Conservation (phyloP, 2,329 filamentous ascomycete species). For the Diplodia corticola region DNA sequence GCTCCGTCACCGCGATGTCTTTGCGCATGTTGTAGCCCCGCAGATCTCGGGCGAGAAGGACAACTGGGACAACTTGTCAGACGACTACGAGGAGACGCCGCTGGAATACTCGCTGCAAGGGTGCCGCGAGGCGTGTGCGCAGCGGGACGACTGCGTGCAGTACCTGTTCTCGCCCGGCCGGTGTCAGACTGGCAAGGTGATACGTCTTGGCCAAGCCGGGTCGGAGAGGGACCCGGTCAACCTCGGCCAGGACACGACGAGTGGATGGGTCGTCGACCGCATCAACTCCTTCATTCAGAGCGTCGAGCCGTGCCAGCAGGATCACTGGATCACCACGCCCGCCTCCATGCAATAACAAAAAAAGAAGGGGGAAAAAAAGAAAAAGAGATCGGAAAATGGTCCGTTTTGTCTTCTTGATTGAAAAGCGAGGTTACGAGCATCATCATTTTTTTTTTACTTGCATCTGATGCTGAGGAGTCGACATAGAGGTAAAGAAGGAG, state of each 20-base stretch:
- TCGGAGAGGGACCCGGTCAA: conserved; percentile 26
- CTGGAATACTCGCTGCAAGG: conserved; percentile 37
- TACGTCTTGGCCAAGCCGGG: conserved; percentile 36
- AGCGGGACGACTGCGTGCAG: conserved; percentile 36
- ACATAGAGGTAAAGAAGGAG: conserved; percentile 13
- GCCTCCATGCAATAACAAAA: background rate
- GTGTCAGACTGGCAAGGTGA: conserved; percentile 34
- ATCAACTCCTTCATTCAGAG: conserved; percentile 36
- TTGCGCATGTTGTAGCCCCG: conserved; percentile 36
- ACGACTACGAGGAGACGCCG: conserved; percentile 27
- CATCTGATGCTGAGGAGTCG: conserved; percentile 2
- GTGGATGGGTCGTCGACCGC: conserved; percentile 41
- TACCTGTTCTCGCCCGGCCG: conserved; percentile 39
- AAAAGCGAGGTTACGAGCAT: conserved; percentile 1
- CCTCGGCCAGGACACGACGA: conserved; percentile 27
- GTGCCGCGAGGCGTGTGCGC: conserved; percentile 38
- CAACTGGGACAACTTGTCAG: conserved; percentile 41
- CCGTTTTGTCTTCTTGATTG: background rate
- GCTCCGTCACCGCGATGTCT: conserved; percentile 41
- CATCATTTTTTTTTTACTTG: background rate
- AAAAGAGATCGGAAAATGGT: background rate
- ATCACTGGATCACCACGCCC: background rate
- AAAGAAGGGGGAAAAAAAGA: background rate
- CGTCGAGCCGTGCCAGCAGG: conserved; percentile 29
- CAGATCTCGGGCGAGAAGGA: conserved; percentile 30